These are phyloP conservation scores for Coffea humblotiana DNA, from an alignment of 305 asterid genomes.

Conservation along the genomic window DNA sequence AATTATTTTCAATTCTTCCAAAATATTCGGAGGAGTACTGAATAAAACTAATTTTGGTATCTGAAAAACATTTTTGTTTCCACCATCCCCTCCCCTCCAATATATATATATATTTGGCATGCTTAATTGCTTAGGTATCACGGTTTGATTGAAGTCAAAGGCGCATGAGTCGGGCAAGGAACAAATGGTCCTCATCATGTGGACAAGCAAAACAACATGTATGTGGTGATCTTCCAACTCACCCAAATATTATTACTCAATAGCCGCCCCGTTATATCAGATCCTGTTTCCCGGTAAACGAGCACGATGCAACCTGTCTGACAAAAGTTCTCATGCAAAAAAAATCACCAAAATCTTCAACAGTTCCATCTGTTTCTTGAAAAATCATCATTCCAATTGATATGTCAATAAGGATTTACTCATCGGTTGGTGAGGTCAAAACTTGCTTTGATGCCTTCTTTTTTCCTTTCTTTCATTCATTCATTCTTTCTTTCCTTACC, in stretches of 20 bases:
- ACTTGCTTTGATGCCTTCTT: background rate
- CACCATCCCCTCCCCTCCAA: no score
- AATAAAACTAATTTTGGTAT: background rate
- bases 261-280: background rate
- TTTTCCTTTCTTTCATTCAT: no score
- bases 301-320: constrained; percentile 10
- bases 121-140: background rate
- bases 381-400: constrained; percentile 4
- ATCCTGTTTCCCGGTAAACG: constrained; percentile 14
- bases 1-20: background rate
- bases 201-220: background rate
- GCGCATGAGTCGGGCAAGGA: constrained; percentile 6
- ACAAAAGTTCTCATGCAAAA: constrained; percentile 15
- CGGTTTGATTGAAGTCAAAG: background rate
- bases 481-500: background rate
- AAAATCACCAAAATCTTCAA: constrained; percentile 15
- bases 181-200: background rate
- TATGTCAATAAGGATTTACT: background rate
- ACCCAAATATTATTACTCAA: background rate
- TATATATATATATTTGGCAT: no score
- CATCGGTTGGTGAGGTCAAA: constrained; percentile 17
- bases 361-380: constrained; percentile 14
- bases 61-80: background rate
- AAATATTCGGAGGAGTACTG: background rate
- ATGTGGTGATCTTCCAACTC: background rate